These are phyloP conservation scores for Emmonsiellopsis sp. DNA, from an alignment of 2,329 filamentous ascomycete genomes.

Conservation along the genomic window DNA sequence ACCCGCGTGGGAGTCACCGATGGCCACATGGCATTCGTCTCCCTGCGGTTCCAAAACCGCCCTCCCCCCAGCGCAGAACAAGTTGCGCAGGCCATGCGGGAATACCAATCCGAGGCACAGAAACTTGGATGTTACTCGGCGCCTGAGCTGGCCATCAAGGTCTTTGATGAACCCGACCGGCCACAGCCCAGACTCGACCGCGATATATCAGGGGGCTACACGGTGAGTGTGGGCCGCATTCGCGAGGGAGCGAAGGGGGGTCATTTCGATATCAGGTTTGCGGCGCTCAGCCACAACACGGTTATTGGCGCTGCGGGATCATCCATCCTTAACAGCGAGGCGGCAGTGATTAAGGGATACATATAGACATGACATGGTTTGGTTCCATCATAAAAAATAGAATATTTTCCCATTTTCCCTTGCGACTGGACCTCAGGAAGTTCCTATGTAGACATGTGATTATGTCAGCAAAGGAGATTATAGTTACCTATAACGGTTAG, in stretches of 20 bases:
- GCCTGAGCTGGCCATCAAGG: slow-evolving; percentile 68
- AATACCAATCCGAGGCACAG: slow-evolving; percentile 75
- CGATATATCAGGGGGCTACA: slow-evolving; percentile 76
- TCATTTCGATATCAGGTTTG: slow-evolving; percentile 92
- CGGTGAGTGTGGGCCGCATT: slow-evolving; percentile 81
- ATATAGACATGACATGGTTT: slow-evolving; percentile 39
- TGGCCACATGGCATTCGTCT: slow-evolving; percentile 92
- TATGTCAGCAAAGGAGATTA: neutral
- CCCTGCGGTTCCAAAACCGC: slow-evolving; percentile 67
- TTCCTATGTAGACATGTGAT: neutral
- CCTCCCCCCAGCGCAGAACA: slow-evolving; percentile 66
- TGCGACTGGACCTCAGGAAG: too few relatives aligned
- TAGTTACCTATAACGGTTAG: neutral
- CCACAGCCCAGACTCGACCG: slow-evolving; percentile 88
- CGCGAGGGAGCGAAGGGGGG: slow-evolving; percentile 70
- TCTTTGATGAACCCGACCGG: slow-evolving; percentile 82
- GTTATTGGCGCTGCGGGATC: slow-evolving; percentile 95
- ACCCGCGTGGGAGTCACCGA: slow-evolving; percentile 93
- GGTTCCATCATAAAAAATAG: too few relatives aligned
- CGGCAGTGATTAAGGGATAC: slow-evolving; percentile 80
- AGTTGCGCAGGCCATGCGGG: slow-evolving; percentile 68
- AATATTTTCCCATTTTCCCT: too few relatives aligned
- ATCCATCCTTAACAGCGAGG: slow-evolving; percentile 89
- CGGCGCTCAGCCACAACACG: slow-evolving; percentile 82
- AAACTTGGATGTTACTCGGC: slow-evolving; percentile 79